phyloP scores from a whole-genome alignment of 192 early-diverging fungal genomes.

The Coemansia sp. region DNA sequence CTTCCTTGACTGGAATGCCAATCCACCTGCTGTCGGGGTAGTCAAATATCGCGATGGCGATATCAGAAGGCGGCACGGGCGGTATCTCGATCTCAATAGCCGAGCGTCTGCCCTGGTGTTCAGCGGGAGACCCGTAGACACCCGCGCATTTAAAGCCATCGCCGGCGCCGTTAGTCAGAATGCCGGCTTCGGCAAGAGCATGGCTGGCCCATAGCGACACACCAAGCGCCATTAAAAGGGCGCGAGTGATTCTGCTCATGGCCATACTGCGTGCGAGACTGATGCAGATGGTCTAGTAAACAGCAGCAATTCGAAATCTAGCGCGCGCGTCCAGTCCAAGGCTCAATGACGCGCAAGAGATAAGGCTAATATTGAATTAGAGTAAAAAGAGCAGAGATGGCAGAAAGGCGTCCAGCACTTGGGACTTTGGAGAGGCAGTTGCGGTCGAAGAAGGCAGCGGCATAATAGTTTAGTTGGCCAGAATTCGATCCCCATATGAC shows the following conservation, averaged over 20 bases:
- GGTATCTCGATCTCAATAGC: constrained; percentile 41
- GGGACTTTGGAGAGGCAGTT: not conserved
- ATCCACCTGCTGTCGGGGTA: constrained; percentile 51
- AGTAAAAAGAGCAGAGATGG: not conserved
- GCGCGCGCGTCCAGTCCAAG: no score
- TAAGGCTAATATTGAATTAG: not conserved
- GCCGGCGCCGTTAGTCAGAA: constrained; percentile 40
- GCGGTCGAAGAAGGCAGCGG: not conserved
- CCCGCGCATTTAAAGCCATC: constrained; percentile 54
- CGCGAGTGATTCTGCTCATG: not conserved
- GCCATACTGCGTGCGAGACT: not conserved
- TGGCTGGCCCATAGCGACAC: not conserved
- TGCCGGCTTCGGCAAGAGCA: constrained; percentile 27
- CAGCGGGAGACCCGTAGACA: constrained; percentile 32
- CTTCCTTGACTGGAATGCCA: constrained; percentile 44
- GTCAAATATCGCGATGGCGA: constrained; percentile 41
- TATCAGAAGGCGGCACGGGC: constrained; percentile 45
- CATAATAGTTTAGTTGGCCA: no score
- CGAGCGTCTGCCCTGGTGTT: constrained; percentile 26
- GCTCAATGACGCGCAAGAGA: not conserved
- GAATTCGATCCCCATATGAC: not conserved
- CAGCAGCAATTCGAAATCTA: not conserved
- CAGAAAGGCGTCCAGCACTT: not conserved
- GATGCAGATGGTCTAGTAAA: not conserved
- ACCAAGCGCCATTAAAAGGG: not conserved